Evolutionary conservation across 768 basidiomycete species (phyloP).

Genomic region (Leucocoprinus leucothites): DNA sequence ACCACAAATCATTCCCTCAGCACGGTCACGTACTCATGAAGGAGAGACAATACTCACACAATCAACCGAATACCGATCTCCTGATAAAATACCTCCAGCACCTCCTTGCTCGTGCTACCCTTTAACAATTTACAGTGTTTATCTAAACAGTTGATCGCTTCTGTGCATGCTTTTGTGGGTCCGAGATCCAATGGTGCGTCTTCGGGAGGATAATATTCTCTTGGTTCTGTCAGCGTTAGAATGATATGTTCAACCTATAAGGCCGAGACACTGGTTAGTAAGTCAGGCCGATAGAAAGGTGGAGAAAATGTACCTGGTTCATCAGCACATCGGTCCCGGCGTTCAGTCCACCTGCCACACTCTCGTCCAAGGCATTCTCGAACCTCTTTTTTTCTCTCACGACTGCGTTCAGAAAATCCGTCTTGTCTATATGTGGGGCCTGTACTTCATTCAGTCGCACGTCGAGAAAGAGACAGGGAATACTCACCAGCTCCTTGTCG

Average conservation of each 20-base stretch:
- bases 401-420: slow-evolving; percentile 89
- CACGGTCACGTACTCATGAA: too few relatives aligned
- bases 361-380: slow-evolving; percentile 89
- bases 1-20: neutral
- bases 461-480: neutral
- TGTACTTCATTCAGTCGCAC: slow-evolving; percentile 21
- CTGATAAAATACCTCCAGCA: slow-evolving; percentile 96
- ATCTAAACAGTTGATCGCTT: slow-evolving; percentile 86
- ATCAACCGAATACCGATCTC: slow-evolving; percentile 92
- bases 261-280: too few relatives aligned
- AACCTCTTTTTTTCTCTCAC: slow-evolving; percentile 97
- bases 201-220: slow-evolving; percentile 90
- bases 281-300: too few relatives aligned
- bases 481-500: slow-evolving; percentile 85
- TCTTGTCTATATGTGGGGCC: slow-evolving; percentile 87
- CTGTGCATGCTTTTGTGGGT: slow-evolving; percentile 84
- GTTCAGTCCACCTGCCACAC: slow-evolving; percentile 90
- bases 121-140: slow-evolving; percentile 89
- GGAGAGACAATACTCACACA: slow-evolving; percentile 44
- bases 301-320: slow-evolving; percentile 67
- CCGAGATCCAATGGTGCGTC: slow-evolving; percentile 76
- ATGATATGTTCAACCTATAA: slow-evolving; percentile 93
- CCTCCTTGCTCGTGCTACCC: slow-evolving; percentile 94
- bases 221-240: slow-evolving; percentile 70
- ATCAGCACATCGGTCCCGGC: slow-evolving; percentile 94